Conservation (phyloP, 306 rosid genomes). For the Hippophae rhamnoides region DNA sequence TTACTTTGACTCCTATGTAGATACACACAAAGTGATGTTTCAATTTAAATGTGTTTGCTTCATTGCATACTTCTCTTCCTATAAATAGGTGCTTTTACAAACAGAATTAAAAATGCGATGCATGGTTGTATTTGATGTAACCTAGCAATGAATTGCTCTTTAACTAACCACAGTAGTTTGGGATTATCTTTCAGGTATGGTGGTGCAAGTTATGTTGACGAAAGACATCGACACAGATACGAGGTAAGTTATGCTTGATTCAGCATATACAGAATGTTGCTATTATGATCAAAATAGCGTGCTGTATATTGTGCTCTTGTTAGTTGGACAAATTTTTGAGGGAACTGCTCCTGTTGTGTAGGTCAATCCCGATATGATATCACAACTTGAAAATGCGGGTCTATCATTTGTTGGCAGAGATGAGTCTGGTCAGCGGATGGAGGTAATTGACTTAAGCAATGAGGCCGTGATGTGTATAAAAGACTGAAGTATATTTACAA, state of each 20-base stretch:
- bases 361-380: slow-evolving; percentile 85
- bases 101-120: not conserved
- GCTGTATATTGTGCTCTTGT: not conserved
- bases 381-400: slow-evolving; percentile 68
- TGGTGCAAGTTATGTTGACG: slow-evolving; percentile 47
- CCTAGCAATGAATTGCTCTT: slow-evolving; percentile 2
- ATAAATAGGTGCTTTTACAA: slow-evolving; percentile 1
- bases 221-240: slow-evolving; percentile 84
- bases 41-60: slow-evolving; percentile 11
- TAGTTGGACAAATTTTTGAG: slow-evolving; percentile 1
- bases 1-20: slow-evolving; percentile 3
- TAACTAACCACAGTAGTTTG: slow-evolving; percentile 14
- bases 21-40: not conserved
- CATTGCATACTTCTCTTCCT: not conserved
- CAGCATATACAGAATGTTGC: slow-evolving; percentile 2
- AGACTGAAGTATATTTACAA: not conserved
- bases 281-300: slow-evolving; percentile 1
- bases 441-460: slow-evolving; percentile 28
- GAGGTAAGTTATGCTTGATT: slow-evolving; percentile 42
- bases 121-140: not conserved
- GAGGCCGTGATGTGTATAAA: too few relatives aligned
- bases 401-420: slow-evolving; percentile 78
- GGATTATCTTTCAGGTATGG: slow-evolving; percentile 48
- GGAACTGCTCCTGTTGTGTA: slow-evolving; percentile 20
- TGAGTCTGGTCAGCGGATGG: slow-evolving; percentile 71